phyloP scores from a whole-genome alignment of 2,329 filamentous ascomycete genomes.

The Aspergillus spinulosporus region DNA sequence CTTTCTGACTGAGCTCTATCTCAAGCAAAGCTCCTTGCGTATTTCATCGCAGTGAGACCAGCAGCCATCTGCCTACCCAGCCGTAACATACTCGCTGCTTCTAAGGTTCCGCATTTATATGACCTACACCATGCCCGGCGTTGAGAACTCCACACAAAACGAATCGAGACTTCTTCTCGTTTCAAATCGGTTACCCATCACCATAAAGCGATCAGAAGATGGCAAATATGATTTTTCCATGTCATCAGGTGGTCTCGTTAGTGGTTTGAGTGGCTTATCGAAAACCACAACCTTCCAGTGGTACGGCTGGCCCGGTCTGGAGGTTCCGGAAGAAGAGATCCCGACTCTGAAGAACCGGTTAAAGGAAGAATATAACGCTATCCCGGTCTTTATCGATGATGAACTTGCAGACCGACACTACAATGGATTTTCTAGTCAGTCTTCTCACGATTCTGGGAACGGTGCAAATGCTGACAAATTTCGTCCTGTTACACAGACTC shows the following conservation, averaged over 20 bases:
- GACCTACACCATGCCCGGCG: slow-evolving; percentile 33
- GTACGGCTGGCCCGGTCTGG: slow-evolving; percentile 96
- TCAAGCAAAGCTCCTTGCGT: background rate
- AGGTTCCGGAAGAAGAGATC: slow-evolving; percentile 83
- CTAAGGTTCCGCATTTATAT: slow-evolving; percentile 2
- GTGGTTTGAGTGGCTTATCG: slow-evolving; percentile 83
- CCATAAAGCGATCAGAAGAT: slow-evolving; percentile 90
- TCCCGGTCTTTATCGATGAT: slow-evolving; percentile 90
- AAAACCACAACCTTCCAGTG: slow-evolving; percentile 95
- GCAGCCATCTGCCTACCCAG: background rate
- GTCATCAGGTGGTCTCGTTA: slow-evolving; percentile 95
- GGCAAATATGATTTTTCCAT: slow-evolving; percentile 91
- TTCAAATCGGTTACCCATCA: slow-evolving; percentile 93
- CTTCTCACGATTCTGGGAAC: slow-evolving; percentile 7
- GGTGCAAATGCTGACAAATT: slow-evolving; percentile 17
- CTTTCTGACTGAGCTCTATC: background rate
- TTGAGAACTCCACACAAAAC: slow-evolving; percentile 34
- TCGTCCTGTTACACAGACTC: slow-evolving; percentile 61
- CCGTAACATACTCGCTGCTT: background rate
- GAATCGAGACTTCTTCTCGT: slow-evolving; percentile 70
- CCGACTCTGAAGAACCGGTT: slow-evolving; percentile 72
- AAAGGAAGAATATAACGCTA: slow-evolving; percentile 82
- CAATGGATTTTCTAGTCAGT: slow-evolving; percentile 93
- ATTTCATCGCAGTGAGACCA: background rate
- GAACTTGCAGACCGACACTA: slow-evolving; percentile 94